A percentile compares a stretch with the other conserved stretches of the same genome.
Conservation (phyloP, 2,329 filamentous ascomycete genomes). For the Pezicula radicicola region DNA sequence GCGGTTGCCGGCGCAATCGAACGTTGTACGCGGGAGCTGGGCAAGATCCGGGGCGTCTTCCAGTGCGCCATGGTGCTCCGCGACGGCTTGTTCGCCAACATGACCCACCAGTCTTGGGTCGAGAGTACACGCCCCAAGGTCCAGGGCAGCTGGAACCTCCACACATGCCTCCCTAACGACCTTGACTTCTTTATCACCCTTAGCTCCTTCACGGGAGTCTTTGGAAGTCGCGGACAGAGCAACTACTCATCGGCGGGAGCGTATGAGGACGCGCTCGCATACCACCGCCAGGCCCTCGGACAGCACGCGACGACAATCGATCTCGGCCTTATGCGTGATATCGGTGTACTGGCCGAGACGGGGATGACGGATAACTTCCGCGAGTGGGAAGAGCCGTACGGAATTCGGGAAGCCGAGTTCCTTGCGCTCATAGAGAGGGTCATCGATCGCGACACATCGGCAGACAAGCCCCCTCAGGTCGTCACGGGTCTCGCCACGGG, state of each 20-base stretch:
- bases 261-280: slow-evolving; percentile 11
- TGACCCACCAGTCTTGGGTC: slow-evolving; percentile 32
- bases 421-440: background rate
- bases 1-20: too few relatives aligned
- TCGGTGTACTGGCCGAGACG: slow-evolving; percentile 1
- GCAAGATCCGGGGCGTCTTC: too few relatives aligned
- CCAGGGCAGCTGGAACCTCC: background rate
- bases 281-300: background rate
- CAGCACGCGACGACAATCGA: slow-evolving; percentile 1
- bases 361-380: background rate
- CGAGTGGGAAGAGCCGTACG: slow-evolving; percentile 2
- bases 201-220: slow-evolving; percentile 2
- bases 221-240: slow-evolving; percentile 1
- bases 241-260: slow-evolving; percentile 20
- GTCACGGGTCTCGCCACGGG: background rate
- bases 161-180: slow-evolving; percentile 5
- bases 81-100: slow-evolving; percentile 30
- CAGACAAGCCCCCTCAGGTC: background rate
- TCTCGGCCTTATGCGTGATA: slow-evolving; percentile 1
- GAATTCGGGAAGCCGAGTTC: slow-evolving; percentile 1
- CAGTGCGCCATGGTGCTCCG: too few relatives aligned
- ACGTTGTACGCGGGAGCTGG: too few relatives aligned
- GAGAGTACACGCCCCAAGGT: slow-evolving; percentile 30
- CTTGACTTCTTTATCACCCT: slow-evolving; percentile 5
- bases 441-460: background rate